Percentiles rank a stretch among this genome's conserved stretches.
These are phyloP conservation scores for Ottelia alismoides DNA, from an alignment of 106 monocot genomes.

Conservation along the genomic window DNA sequence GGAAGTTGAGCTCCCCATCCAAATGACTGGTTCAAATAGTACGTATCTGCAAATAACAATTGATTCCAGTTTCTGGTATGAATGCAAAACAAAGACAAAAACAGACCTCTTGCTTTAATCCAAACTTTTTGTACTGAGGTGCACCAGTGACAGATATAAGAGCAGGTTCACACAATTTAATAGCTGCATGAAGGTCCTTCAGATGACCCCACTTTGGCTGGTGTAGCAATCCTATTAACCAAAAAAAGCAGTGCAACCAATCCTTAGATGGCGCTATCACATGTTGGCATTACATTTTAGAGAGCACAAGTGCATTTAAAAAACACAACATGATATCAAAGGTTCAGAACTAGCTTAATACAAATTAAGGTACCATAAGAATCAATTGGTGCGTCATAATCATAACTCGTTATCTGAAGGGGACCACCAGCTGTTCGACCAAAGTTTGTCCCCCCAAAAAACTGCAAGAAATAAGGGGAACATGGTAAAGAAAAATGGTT, in stretches of 20 bases:
- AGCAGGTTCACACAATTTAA: conserved; percentile 94
- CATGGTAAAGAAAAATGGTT: no score
- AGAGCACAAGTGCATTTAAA: no score
- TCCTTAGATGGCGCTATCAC: no score
- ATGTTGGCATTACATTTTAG: no score
- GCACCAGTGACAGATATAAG: conserved; percentile 60
- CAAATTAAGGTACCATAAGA: conserved; percentile 98
- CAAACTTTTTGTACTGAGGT: conserved; percentile 84
- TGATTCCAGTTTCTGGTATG: no score
- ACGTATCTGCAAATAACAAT: no score
- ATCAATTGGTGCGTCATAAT: conserved; percentile 98
- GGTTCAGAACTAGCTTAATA: no score
- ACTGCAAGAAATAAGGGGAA: conserved; percentile 32
- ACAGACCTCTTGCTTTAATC: conserved; percentile 80
- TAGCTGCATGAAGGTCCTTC: conserved; percentile 78
- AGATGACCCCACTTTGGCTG: conserved; percentile 98
- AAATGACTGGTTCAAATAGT: no score
- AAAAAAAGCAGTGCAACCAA: no score
- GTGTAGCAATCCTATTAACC: conserved; percentile 53
- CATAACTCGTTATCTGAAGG: conserved; percentile 86
- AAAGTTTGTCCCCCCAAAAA: conserved; percentile 98
- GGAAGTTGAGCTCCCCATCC: no score
- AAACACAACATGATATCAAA: no score
- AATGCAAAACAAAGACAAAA: no score
- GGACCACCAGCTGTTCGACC: conserved; percentile 89